A percentile compares a stretch with the other conserved stretches of the same genome.
phyloP scores from a whole-genome alignment of 257 asterid genomes.

The Mentha longifolia region DNA sequence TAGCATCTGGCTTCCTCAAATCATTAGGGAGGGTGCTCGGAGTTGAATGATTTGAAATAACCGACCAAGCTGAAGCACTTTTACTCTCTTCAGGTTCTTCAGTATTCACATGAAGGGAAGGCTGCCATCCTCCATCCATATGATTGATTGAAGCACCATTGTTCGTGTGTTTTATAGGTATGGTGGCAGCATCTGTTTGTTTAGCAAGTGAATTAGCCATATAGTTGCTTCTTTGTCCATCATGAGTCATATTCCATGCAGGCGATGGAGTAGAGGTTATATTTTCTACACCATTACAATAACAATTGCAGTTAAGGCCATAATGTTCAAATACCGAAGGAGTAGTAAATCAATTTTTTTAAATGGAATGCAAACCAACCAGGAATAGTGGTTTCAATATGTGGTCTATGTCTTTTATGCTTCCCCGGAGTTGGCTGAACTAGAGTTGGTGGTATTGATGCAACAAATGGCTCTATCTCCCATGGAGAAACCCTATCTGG shows the following conservation, averaged over 20 bases:
- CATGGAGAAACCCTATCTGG: constrained; percentile 86
- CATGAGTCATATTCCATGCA: constrained; percentile 58
- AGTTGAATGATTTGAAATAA: constrained; percentile 46
- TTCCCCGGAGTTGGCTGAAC: constrained; percentile 47
- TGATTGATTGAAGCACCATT: constrained; percentile 26
- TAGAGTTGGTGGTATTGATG: constrained; percentile 47
- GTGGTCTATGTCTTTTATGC: constrained; percentile 61
- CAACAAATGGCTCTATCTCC: constrained; percentile 77
- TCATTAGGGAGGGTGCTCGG: constrained; percentile 41
- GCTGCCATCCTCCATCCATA: constrained; percentile 32
- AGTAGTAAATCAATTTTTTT: background rate
- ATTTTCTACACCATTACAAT: constrained; percentile 42
- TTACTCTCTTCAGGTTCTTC: constrained; percentile 62
- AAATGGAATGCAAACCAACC: constrained; percentile 40
- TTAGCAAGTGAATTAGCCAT: constrained; percentile 34
- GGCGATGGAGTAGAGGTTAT: constrained; percentile 53
- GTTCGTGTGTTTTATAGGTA: constrained; percentile 30
- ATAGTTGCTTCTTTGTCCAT: constrained; percentile 38
- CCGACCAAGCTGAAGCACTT: constrained; percentile 64
- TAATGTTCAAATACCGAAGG: constrained; percentile 5
- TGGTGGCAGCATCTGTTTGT: constrained; percentile 31
- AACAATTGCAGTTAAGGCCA: constrained; percentile 19
- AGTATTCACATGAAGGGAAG: constrained; percentile 39
- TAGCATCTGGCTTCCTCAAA: constrained; percentile 51
- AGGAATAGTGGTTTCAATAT: constrained; percentile 48